Base-by-base conservation (phyloP, 202 grass and related monocot genomes). In the Panicum hallii region DNA sequence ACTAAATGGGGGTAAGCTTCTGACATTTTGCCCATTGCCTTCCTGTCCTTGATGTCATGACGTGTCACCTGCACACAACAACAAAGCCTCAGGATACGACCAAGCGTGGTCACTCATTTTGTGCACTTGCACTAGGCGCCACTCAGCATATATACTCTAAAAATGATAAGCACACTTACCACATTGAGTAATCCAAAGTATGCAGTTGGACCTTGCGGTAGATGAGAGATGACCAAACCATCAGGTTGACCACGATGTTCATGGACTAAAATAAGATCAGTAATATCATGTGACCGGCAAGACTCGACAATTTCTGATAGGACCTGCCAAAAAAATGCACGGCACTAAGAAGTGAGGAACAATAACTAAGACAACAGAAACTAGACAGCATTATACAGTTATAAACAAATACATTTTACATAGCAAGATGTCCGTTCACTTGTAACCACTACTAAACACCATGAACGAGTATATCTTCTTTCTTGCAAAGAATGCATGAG, bases 171-270 rank as follows among this genome's bases (percentile, higher is more conserved):
- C 40, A 73, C 32, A 99, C 93, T 73, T 87, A 97, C 97, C 91
- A 99, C 93, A 91, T 97, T 99, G 82, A 93, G 87, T 74, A 99
- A 91, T 44, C 93, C 93, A 85, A 97, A 97, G 65, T 87, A 99
- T 72, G 93, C 97, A 80, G 97, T 99, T 64, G 91, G 97, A 76
- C 93, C 97, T 79, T 90, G 79, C 10, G 93, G 97, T 30, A 94
- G 78, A 94, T 99, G 97, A 56, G 86, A 97, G 40, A 99, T 80
- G 79, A 94, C 93, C 75, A 99, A 88, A 72, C 90, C 93, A 96
- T 97, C 97, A 28, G 97, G 97, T 70, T 94, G 69, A 23, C 97
- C 97, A 13, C 96, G 93, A 90, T 98, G 91, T 68, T 95, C 96
- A 84, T 97, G 93, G 40, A 94, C 90, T 88, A 99, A 58, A 70